Percentiles rank a stretch among this genome's conserved stretches.
These are phyloP conservation scores for Coleophoma eucalyptorum DNA, from an alignment of 2,329 filamentous ascomycete genomes.

Conservation along the genomic window DNA sequence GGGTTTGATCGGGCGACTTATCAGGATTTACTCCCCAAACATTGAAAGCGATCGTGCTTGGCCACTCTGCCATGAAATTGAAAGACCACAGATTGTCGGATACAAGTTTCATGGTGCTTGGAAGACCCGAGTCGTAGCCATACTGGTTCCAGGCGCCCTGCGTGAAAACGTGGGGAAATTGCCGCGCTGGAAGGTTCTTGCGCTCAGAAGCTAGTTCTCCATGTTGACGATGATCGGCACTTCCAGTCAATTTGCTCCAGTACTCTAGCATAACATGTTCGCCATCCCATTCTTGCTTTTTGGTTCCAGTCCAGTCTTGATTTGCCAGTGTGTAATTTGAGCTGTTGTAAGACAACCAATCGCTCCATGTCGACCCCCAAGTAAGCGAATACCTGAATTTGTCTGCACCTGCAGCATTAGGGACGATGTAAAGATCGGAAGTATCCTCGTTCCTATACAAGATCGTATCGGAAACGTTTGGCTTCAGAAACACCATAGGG, in stretches of 20 bases:
- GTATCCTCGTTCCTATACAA: slow-evolving; percentile 34
- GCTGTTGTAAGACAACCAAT: slow-evolving; percentile 51
- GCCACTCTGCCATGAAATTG: slow-evolving; percentile 61
- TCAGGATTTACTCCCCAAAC: slow-evolving; percentile 64
- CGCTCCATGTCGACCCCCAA: slow-evolving; percentile 48
- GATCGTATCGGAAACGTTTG: slow-evolving; percentile 54
- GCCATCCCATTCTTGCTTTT: slow-evolving; percentile 53
- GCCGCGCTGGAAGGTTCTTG: slow-evolving; percentile 32
- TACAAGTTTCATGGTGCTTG: slow-evolving; percentile 46
- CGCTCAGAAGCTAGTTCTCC: slow-evolving; percentile 44
- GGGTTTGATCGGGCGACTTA: slow-evolving; percentile 56
- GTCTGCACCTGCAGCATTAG: slow-evolving; percentile 57
- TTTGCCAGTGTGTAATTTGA: slow-evolving; percentile 42
- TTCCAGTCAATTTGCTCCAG: slow-evolving; percentile 54
- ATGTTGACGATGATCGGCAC: slow-evolving; percentile 56
- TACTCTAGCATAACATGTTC: slow-evolving; percentile 61
- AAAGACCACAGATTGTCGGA: slow-evolving; percentile 52
- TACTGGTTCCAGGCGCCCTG: slow-evolving; percentile 61
- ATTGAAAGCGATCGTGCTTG: slow-evolving; percentile 56
- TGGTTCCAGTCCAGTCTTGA: slow-evolving; percentile 52
- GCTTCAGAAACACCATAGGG: slow-evolving; percentile 52
- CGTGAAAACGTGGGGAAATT: slow-evolving; percentile 59
- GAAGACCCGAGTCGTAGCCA: slow-evolving; percentile 57
- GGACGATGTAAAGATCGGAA: slow-evolving; percentile 41
- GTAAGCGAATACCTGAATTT: slow-evolving; percentile 34